Base-by-base conservation (phyloP, 371 early-diverging fungal genomes). In the Mycotypha africana region DNA sequence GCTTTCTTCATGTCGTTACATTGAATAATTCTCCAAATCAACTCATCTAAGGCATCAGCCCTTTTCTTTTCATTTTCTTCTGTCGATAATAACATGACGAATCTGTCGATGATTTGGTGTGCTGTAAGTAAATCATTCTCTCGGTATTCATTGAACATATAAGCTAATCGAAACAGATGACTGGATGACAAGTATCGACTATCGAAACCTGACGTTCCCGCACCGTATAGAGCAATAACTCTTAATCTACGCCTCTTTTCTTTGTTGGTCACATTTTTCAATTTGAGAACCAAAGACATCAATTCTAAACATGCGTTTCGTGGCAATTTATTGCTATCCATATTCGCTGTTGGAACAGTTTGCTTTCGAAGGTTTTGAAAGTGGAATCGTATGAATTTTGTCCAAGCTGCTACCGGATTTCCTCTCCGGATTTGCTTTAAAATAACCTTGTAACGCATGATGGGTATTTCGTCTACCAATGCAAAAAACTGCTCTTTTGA, bases 371-470 rank as follows among this genome's bases (percentile, higher is more conserved):
- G n/a, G n/a, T n/a, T n/a, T n/a, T n/a, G n/a, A n/a, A n/a, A n/a
- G n/a, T 54, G 41, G 44, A 64, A 51, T 4, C 49, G 42, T 25
- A 38, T 52, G 41, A 63, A 73, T 2, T 49, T 32, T 2, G 11
- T 16, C 61, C 70, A 65, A 0, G 67, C 62, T 5, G 33, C 22
- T 11, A 39, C 40, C 1, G 22, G 26, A 19, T 58, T 36, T 2
- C 43, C 30, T 9, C 42, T 33, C 26, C 47, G 45, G 12, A 69
- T 52, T 8, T 57, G 54, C 20, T 41, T 38, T n/a, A 47, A 26
- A 11, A 69, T 37, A 11, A 53, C 34, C 38, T 69, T 70, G 48
- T 67, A 53, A 10, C 33, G n/a, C 9, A 62, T 47, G 1, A 69
- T 31, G n/a, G 65, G 65, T 12, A 62, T 50, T n/a, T 45, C 49